A percentile compares a stretch with the other conserved stretches of the same genome.
phyloP scores from a whole-genome alignment of 2,329 filamentous ascomycete species.

The Aspergillus uvarum region DNA sequence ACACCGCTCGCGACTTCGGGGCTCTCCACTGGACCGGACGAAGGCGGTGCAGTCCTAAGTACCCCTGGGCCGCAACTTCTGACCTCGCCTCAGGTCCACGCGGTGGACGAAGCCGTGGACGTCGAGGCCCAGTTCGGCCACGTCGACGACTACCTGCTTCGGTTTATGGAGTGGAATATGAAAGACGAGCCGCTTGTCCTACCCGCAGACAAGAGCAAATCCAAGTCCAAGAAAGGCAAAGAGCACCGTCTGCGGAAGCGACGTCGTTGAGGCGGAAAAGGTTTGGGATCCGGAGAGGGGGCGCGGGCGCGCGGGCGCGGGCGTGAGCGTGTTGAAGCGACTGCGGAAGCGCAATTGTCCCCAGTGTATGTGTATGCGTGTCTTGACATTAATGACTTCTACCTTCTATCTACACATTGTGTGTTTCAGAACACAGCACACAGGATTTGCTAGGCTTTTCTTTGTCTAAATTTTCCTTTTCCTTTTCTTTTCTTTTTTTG shows the following conservation, averaged over 20 bases:
- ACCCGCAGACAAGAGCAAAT: constrained; percentile 50
- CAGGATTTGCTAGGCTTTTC: not conserved
- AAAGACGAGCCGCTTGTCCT: constrained; percentile 50
- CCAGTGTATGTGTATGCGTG: not conserved
- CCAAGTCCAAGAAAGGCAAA: constrained; percentile 49
- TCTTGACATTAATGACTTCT: not conserved
- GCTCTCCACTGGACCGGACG: constrained; percentile 39
- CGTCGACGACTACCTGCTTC: constrained; percentile 75
- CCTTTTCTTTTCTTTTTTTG: not conserved
- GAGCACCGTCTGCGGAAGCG: constrained; percentile 46
- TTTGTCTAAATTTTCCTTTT: not conserved
- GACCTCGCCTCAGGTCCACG: constrained; percentile 20
- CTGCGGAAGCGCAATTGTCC: not conserved
- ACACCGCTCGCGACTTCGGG: constrained; percentile 39
- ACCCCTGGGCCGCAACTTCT: constrained; percentile 13
- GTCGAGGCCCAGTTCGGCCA: constrained; percentile 54
- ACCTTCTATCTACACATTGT: not conserved
- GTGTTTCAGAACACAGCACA: not conserved
- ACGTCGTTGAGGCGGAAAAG: constrained; percentile 26
- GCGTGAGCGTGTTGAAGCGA: too few species aligned
- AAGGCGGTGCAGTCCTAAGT: constrained; percentile 17
- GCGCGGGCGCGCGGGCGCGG: too few species aligned
- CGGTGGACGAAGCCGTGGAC: constrained; percentile 29
- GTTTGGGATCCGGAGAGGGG: too few species aligned
- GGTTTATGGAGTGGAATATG: constrained; percentile 63